Evolutionary conservation across 2,329 filamentous ascomycete species (phyloP).

Genomic region (Rhexocercosporidium sp.): DNA sequence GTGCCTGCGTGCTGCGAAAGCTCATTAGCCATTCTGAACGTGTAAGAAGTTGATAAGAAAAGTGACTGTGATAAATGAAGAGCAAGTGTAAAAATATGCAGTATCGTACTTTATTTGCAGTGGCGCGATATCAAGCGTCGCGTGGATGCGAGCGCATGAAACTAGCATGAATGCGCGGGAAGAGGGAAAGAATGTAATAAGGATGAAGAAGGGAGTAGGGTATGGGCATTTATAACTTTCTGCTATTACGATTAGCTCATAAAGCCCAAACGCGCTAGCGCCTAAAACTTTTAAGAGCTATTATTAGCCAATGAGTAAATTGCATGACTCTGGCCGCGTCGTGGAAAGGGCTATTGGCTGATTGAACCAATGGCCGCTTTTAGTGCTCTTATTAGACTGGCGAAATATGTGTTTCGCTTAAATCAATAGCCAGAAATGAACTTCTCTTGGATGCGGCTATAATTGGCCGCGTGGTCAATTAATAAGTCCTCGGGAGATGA

Average conservation of each 20-base stretch:
- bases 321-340: neutral
- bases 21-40: neutral
- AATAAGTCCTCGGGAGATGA: neutral
- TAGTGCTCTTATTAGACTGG: neutral
- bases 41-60: neutral
- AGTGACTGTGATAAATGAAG: neutral
- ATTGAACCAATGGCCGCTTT: neutral
- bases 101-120: neutral
- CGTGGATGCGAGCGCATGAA: slow-evolving; percentile 10
- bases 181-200: slow-evolving; percentile 2
- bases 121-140: slow-evolving; percentile 7
- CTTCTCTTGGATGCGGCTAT: neutral
- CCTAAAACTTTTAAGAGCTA: slow-evolving; percentile 13
- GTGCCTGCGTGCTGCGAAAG: neutral
- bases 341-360: neutral
- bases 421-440: neutral
- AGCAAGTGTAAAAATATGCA: neutral
- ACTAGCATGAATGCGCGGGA: neutral
- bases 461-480: neutral
- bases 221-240: slow-evolving; percentile 1
- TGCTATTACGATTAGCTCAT: slow-evolving; percentile 15
- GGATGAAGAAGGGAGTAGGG: slow-evolving; percentile 1
- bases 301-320: slow-evolving; percentile 16
- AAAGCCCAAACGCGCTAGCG: slow-evolving; percentile 19
- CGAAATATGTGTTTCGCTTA: neutral